phyloP scores from a whole-genome alignment of 257 asterid species.

The Haberlea rhodopensis region DNA sequence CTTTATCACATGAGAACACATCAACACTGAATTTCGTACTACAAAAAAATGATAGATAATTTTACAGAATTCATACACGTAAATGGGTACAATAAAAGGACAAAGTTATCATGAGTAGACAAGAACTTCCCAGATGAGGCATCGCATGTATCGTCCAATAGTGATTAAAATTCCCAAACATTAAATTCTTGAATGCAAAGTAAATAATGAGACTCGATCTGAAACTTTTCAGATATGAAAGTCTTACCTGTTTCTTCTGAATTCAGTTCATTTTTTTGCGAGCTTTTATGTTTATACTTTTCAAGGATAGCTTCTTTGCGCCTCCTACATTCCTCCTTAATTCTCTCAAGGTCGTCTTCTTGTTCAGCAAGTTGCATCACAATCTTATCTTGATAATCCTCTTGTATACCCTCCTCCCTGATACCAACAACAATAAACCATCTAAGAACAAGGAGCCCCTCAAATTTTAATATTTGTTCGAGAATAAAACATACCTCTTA shows the following conservation, averaged over 20 bases:
- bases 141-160: neutral
- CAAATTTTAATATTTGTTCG: constrained; percentile 3
- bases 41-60: neutral
- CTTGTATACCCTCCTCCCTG: constrained; percentile 72
- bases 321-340: constrained; percentile 94
- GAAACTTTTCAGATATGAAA: neutral
- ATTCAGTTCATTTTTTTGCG: constrained; percentile 32
- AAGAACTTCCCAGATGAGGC: neutral
- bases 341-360: constrained; percentile 82
- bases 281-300: constrained; percentile 57
- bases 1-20: constrained; percentile 3
- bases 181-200: constrained; percentile 6
- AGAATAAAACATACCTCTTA: constrained; percentile 49
- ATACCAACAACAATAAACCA: constrained; percentile 21
- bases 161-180: constrained; percentile 6
- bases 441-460: constrained; percentile 5
- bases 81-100: neutral
- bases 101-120: neutral
- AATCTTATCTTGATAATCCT: constrained; percentile 74
- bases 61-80: neutral
- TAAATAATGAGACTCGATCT: neutral
- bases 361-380: constrained; percentile 74
- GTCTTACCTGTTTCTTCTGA: constrained; percentile 39
- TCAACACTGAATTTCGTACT: constrained; percentile 1
- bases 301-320: constrained; percentile 84